These are phyloP conservation scores for Chrysanthemum lavandulifolium DNA, from an alignment of 129 eudicot genomes.

Conservation along the genomic window DNA sequence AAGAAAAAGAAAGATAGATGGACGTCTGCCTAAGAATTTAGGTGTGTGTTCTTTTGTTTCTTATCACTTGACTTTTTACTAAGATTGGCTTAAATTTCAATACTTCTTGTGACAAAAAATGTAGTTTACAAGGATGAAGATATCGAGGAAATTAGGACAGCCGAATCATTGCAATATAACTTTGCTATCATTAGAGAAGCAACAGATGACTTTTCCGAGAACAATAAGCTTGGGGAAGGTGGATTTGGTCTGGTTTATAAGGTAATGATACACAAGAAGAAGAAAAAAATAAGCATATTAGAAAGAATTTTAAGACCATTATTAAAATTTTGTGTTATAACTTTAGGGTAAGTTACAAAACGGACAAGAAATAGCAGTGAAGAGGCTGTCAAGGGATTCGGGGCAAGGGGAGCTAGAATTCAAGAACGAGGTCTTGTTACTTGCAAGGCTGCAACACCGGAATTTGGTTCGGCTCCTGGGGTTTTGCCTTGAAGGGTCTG, in stretches of 20 bases:
- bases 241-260: conserved; percentile 37
- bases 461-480: conserved; percentile 53
- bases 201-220: conserved; percentile 34
- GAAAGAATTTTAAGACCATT: no score
- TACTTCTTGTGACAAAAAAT: background rate
- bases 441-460: conserved; percentile 56
- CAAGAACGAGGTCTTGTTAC: conserved; percentile 44
- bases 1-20: conserved; percentile 21
- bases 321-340: background rate
- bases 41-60: background rate
- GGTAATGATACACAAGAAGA: conserved; percentile 14
- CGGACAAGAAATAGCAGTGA: conserved; percentile 53
- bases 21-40: background rate
- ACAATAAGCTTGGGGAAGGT: conserved; percentile 45
- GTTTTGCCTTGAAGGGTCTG: conserved; percentile 37
- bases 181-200: conserved; percentile 32
- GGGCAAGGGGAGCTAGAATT: conserved; percentile 59
- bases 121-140: conserved; percentile 11
- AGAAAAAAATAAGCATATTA: no score
- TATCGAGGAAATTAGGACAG: conserved; percentile 19
- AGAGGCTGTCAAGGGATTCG: conserved; percentile 40
- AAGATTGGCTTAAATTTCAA: background rate
- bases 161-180: conserved; percentile 44
- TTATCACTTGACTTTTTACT: background rate
- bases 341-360: conserved; percentile 43